These are phyloP conservation scores for Psilocybe subaeruginosa DNA, from an alignment of 768 basidiomycete species.

Conservation along the genomic window DNA sequence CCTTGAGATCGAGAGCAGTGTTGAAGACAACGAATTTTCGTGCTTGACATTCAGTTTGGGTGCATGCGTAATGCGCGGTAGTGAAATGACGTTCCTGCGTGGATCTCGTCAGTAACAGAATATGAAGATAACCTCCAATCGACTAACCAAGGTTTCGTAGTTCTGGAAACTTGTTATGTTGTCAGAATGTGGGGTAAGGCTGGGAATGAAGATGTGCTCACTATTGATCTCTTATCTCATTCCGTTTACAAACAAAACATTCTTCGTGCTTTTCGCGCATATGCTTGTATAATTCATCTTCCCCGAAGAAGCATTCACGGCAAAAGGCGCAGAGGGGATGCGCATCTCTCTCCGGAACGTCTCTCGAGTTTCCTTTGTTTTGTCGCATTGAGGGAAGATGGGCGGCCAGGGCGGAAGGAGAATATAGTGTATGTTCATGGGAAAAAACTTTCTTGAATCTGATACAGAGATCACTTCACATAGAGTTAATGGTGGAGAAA, in stretches of 20 bases:
- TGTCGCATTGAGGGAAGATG: conserved; percentile 78
- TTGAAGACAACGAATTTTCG: conserved; percentile 96
- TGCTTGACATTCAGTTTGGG: conserved; percentile 69
- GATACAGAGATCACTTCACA: conserved; percentile 80
- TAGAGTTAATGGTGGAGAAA: background rate
- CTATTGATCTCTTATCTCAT: conserved; percentile 84
- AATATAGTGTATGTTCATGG: conserved; percentile 91
- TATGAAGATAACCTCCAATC: background rate
- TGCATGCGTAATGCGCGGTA: conserved; percentile 78
- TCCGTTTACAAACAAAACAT: conserved; percentile 91
- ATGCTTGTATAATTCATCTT: conserved; percentile 91
- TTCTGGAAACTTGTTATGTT: conserved; percentile 67
- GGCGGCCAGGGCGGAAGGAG: conserved; percentile 55
- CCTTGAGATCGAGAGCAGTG: conserved; percentile 85
- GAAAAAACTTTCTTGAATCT: conserved; percentile 91
- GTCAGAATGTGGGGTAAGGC: background rate
- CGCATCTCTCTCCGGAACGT: conserved; percentile 68
- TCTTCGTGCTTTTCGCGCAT: conserved; percentile 96
- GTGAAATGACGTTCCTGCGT: conserved; percentile 76
- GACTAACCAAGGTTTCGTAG: conserved; percentile 72
- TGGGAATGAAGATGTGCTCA: conserved; percentile 42
- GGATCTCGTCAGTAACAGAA: conserved; percentile 2
- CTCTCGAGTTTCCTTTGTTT: conserved; percentile 43
- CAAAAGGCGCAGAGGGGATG: conserved; percentile 90
- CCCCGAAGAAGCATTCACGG: conserved; percentile 89